A percentile compares a stretch with the other conserved stretches of the same genome.
Evolutionary conservation across 768 basidiomycete species (phyloP).

Genomic region (Tylopilus sp.): DNA sequence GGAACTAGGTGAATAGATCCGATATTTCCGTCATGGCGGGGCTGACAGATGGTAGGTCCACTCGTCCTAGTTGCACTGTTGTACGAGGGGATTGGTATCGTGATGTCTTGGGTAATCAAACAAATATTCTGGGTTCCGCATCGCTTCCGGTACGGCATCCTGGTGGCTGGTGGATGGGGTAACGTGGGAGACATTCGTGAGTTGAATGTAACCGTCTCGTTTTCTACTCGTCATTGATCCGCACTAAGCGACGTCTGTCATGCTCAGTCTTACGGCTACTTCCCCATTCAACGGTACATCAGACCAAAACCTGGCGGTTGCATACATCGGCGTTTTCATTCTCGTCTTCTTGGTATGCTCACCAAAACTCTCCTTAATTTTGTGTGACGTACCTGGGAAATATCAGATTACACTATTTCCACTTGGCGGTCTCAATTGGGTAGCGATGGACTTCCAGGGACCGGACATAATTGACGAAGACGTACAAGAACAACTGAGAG

Average conservation of each 20-base stretch:
- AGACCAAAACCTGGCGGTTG: constrained; percentile 62
- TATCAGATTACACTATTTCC: constrained; percentile 62
- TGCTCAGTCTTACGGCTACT: constrained; percentile 57
- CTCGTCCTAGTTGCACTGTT: constrained; percentile 56
- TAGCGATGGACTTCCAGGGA: constrained; percentile 62
- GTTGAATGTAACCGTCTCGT: constrained; percentile 17
- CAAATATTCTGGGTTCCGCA: constrained; percentile 76
- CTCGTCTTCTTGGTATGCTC: constrained; percentile 54
- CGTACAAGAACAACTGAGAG: constrained; percentile 42
- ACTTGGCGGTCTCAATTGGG: constrained; percentile 49
- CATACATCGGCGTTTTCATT: constrained; percentile 61
- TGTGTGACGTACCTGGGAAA: neutral
- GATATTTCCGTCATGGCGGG: neutral
- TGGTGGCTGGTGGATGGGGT: constrained; percentile 66
- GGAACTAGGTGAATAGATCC: constrained; percentile 43
- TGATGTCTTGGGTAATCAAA: constrained; percentile 52
- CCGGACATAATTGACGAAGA: constrained; percentile 60
- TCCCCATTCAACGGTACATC: constrained; percentile 56
- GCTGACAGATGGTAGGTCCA: constrained; percentile 42
- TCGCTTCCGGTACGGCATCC: constrained; percentile 66
- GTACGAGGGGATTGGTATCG: constrained; percentile 55
- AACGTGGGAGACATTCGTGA: constrained; percentile 71
- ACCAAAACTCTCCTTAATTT: neutral
- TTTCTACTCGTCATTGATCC: neutral
- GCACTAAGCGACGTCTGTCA: constrained; percentile 52